Conservation (phyloP, 1,139 yeast species). For the Taphrina deformans region DNA sequence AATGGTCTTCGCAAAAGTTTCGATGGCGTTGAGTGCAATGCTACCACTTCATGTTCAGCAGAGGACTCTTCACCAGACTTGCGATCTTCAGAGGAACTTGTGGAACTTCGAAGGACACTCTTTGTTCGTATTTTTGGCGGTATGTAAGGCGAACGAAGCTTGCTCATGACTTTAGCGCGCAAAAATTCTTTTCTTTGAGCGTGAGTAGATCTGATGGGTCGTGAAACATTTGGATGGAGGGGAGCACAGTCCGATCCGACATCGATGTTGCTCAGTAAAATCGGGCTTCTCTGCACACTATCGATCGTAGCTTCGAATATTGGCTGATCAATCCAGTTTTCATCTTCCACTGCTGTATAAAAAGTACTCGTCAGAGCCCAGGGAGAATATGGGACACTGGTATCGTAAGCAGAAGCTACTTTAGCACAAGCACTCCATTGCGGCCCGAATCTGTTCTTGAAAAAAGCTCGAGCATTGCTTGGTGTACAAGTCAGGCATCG, state of each 20-base stretch:
- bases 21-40: neutral
- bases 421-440: no score
- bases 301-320: no score
- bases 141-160: constrained; percentile 5
- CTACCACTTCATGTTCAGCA: neutral
- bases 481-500: neutral
- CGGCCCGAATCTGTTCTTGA: neutral
- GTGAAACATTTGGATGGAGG: neutral
- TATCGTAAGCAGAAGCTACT: no score
- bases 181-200: neutral
- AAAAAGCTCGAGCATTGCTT: neutral
- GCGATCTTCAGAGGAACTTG: neutral
- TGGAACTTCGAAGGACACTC: neutral
- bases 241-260: no score
- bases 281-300: no score
- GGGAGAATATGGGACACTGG: no score
- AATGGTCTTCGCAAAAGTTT: constrained; percentile 1
- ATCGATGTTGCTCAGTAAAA: no score
- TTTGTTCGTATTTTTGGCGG: neutral
- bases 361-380: no score
- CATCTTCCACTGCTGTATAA: no score
- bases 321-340: no score
- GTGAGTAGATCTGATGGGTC: neutral
- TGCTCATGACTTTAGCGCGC: neutral
- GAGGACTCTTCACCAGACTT: neutral